Conservation (phyloP, 176 grass and related monocot species). For the Avena sativa region DNA sequence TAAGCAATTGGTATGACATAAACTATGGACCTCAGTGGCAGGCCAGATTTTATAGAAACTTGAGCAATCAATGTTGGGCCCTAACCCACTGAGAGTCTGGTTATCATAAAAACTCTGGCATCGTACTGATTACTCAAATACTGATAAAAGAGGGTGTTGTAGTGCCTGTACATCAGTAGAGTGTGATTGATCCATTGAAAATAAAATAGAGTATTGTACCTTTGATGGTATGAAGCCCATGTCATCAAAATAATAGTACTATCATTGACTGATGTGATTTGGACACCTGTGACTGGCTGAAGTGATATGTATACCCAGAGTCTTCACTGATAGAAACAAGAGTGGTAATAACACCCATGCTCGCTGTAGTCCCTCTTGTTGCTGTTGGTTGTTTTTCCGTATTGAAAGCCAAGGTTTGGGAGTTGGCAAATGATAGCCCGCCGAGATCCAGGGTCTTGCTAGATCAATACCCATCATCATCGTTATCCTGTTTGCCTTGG, state of each 20-base stretch:
- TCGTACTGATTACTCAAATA: neutral
- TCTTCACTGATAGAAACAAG: neutral
- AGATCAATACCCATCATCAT: neutral
- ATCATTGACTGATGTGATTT: neutral
- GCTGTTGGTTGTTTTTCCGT: too few relatives aligned
- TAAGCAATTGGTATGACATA: neutral
- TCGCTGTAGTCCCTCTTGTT: neutral
- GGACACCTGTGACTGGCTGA: neutral
- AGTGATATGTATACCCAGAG: neutral
- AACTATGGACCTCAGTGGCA: neutral
- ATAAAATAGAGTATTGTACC: neutral
- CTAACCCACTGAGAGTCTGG: neutral
- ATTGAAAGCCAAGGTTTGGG: slow-evolving; percentile 4
- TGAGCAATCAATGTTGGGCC: slow-evolving; percentile 4
- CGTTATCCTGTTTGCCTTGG: slow-evolving; percentile 16
- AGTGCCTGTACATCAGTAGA: neutral
- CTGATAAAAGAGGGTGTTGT: neutral
- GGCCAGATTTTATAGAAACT: neutral
- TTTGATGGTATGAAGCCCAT: neutral
- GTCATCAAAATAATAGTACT: neutral
- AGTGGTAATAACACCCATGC: neutral
- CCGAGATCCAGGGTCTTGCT: neutral
- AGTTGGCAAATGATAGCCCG: slow-evolving; percentile 8
- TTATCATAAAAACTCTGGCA: neutral
- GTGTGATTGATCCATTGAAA: neutral